Conservation (phyloP, 2,329 filamentous ascomycete genomes). For the Ophiostoma sp. region DNA sequence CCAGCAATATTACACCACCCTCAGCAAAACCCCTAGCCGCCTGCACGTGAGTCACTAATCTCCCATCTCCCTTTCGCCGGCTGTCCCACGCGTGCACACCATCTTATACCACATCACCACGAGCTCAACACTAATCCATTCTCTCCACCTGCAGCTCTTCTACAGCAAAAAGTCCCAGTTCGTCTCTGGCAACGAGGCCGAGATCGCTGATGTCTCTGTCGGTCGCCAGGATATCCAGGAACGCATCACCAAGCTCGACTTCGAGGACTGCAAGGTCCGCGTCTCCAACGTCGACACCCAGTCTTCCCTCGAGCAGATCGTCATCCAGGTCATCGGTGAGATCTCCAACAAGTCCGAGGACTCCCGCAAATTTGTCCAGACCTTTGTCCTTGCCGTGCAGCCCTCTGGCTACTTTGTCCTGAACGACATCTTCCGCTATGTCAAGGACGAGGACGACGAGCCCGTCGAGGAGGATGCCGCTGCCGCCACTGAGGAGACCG, state of each 20-base stretch:
- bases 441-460: slow-evolving; percentile 77
- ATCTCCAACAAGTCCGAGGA: slow-evolving; percentile 90
- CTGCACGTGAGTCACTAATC: slow-evolving; percentile 59
- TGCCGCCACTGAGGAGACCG: slow-evolving; percentile 28
- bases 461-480: slow-evolving; percentile 41
- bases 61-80: not conserved
- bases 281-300: slow-evolving; percentile 97
- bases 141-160: slow-evolving; percentile 58
- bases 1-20: slow-evolving; percentile 96
- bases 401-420: slow-evolving; percentile 96
- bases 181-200: slow-evolving; percentile 85
- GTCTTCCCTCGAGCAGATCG: slow-evolving; percentile 78
- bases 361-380: slow-evolving; percentile 95
- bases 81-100: too few relatives aligned
- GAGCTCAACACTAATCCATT: not conserved
- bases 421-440: slow-evolving; percentile 95
- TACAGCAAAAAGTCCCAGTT: slow-evolving; percentile 96
- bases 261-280: slow-evolving; percentile 97
- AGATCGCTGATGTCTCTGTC: slow-evolving; percentile 77
- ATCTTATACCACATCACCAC: not conserved
- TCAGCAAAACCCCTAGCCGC: slow-evolving; percentile 91
- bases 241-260: slow-evolving; percentile 85
- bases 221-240: slow-evolving; percentile 91
- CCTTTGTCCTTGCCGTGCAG: slow-evolving; percentile 93
- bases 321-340: slow-evolving; percentile 97